Evolutionary conservation across 2,329 filamentous ascomycete species (phyloP).

Genomic region (Fusarium tanahbumbuense): DNA sequence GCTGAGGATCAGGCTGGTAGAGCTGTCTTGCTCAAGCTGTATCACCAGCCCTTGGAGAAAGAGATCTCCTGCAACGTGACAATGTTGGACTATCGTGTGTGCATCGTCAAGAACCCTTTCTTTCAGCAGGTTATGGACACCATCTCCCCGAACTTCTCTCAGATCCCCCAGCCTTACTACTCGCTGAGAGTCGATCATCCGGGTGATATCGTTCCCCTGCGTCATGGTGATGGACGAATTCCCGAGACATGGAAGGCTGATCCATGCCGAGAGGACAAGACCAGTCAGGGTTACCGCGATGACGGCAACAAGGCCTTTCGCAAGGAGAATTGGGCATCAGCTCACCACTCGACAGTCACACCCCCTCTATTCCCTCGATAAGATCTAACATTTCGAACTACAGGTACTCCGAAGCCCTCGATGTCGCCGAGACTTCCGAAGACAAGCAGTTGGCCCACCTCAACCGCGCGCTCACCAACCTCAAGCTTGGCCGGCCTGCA

Average conservation of each 20-base stretch:
- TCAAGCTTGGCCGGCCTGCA: background rate
- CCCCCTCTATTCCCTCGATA: fast-evolving
- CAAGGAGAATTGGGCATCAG: background rate
- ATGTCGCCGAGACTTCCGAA: fast-evolving
- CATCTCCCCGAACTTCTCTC: background rate
- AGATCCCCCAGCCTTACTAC: background rate
- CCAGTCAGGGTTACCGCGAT: background rate
- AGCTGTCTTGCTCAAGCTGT: background rate
- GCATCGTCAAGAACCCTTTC: slow-evolving; percentile 3
- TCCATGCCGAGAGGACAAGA: fast-evolving
- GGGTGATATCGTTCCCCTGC: background rate
- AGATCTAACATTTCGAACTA: background rate
- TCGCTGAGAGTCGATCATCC: background rate
- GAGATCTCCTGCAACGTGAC: background rate
- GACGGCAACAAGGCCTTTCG: background rate
- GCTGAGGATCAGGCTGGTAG: background rate
- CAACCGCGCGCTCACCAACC: background rate
- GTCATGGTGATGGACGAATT: background rate
- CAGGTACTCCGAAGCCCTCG: background rate
- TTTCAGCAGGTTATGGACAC: background rate
- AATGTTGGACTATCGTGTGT: background rate
- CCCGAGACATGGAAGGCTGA: background rate
- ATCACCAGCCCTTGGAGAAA: background rate
- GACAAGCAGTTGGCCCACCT: slow-evolving; percentile 2
- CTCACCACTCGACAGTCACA: background rate